Evolutionary conservation across 768 basidiomycete genomes (phyloP), one percentile per base, ranked within the genome.

Genomic region (Lactarius indigo): DNA sequence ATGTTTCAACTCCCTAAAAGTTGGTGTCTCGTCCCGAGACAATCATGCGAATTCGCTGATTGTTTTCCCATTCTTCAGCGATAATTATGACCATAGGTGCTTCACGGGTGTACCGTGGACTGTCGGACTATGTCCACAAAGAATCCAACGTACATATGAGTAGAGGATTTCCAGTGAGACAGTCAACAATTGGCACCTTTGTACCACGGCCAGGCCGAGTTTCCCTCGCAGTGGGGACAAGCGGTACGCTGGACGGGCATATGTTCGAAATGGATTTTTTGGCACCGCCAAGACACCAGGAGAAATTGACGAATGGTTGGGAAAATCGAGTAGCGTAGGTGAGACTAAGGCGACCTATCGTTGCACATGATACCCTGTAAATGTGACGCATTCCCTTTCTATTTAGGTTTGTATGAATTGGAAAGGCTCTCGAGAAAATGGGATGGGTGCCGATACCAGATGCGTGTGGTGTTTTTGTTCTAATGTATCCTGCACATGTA

Each of bases 1-100:
- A 65, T 65, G 59, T 61, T 65, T 31, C 23, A 26, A 18, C 0
- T 55, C 55, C 64, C 65, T 2, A 26, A 15, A 20, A 2, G 65
- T 65, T 28, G 33, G 64, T 15, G 39, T 13, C 18, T 37, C 12
- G 35, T 30, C 7, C 0, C 7, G 15, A 33, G 10, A 6, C 1
- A n/a, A 5, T 23, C 42, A 0, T 7, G 23, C n/a, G 8, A 23
- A 13, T 39, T 55, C 17, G 2, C 60, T 61, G 17, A 61, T 20
- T 20, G 7, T 13, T 37, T 12, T 13, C 12, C 33, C 33, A 10
- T 37, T 37, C 2, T 37, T 37, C 12, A 37, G 35, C 13, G 9
- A 13, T 37, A 3, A 13, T 12, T 13, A 37, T 37, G n/a, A n/a
- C n/a, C n/a, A n/a, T n/a, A n/a, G n/a, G n/a, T n/a, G n/a, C n/a